Conservation (phyloP, 2,329 filamentous ascomycete genomes). For the Trichoderma koningiopsis region DNA sequence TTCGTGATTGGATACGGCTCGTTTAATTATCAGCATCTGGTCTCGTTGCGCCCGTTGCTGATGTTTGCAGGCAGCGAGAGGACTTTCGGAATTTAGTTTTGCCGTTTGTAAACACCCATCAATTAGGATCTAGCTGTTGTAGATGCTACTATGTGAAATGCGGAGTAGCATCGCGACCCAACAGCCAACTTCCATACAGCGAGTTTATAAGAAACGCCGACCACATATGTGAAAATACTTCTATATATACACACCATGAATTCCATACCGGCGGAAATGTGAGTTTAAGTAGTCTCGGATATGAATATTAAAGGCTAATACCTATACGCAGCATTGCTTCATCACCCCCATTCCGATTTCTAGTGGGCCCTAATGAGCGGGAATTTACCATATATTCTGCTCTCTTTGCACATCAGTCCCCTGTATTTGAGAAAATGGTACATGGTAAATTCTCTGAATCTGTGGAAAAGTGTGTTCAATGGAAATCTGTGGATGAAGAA, state of each 20-base stretch:
- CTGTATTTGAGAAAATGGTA: constrained; percentile 21
- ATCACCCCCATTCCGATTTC: constrained; percentile 23
- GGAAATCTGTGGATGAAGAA: constrained; percentile 23
- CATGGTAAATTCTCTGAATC: constrained; percentile 24
- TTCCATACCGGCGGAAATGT: not conserved
- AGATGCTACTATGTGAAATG: not conserved
- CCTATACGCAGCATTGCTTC: constrained; percentile 1
- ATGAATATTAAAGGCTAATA: not conserved
- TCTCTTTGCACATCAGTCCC: constrained; percentile 26
- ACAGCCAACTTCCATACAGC: not conserved
- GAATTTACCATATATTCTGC: constrained; percentile 27
- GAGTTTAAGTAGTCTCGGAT: not conserved
- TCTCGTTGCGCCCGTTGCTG: no score
- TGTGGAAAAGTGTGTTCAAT: constrained; percentile 21
- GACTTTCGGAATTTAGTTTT: not conserved
- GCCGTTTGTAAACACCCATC: not conserved
- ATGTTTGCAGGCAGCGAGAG: no score
- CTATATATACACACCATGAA: not conserved
- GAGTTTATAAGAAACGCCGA: not conserved
- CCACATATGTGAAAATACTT: not conserved
- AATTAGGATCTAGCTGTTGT: not conserved
- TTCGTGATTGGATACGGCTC: no score
- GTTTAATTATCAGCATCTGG: no score
- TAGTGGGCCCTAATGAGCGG: constrained; percentile 24
- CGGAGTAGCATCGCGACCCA: not conserved